These are phyloP conservation scores for Nothomitra cinnamomea DNA, from an alignment of 2,329 filamentous ascomycete species.

Conservation along the genomic window DNA sequence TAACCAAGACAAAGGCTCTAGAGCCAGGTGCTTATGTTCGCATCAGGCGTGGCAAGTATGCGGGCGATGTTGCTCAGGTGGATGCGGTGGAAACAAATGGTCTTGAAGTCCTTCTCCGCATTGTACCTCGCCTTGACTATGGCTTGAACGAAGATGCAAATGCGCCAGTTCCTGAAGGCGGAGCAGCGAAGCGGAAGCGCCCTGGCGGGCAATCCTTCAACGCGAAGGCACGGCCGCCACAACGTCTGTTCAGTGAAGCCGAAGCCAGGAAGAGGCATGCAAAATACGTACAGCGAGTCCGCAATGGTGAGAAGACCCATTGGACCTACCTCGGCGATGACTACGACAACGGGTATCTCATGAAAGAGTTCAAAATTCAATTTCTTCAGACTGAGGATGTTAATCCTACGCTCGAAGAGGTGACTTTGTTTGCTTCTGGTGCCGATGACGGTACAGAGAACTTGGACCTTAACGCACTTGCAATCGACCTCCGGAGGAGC, in stretches of 20 bases:
- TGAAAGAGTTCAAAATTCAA: constrained; percentile 87
- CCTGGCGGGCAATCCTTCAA: constrained; percentile 29
- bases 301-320: constrained; percentile 42
- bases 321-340: constrained; percentile 80
- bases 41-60: constrained; percentile 65
- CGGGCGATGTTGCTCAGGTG: constrained; percentile 79
- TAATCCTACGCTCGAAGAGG: constrained; percentile 83
- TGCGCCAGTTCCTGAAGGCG: constrained; percentile 25
- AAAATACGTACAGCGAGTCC: constrained; percentile 36
- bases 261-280: constrained; percentile 83
- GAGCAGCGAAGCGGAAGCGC: constrained; percentile 62
- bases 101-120: constrained; percentile 67
- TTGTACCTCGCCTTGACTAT: constrained; percentile 86
- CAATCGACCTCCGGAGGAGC: constrained; percentile 74
- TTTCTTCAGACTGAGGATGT: constrained; percentile 75
- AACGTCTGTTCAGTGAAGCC: constrained; percentile 78
- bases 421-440: constrained; percentile 81
- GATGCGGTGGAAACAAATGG: constrained; percentile 87
- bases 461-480: constrained; percentile 77
- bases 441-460: constrained; percentile 87
- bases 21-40: constrained; percentile 86
- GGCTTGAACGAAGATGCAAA: constrained; percentile 65
- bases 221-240: constrained; percentile 57
- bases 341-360: constrained; percentile 81
- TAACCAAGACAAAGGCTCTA: constrained; percentile 70